These are phyloP conservation scores for Syncephalastrum monosporum DNA, from an alignment of 371 early-diverging fungal species.

Conservation along the genomic window DNA sequence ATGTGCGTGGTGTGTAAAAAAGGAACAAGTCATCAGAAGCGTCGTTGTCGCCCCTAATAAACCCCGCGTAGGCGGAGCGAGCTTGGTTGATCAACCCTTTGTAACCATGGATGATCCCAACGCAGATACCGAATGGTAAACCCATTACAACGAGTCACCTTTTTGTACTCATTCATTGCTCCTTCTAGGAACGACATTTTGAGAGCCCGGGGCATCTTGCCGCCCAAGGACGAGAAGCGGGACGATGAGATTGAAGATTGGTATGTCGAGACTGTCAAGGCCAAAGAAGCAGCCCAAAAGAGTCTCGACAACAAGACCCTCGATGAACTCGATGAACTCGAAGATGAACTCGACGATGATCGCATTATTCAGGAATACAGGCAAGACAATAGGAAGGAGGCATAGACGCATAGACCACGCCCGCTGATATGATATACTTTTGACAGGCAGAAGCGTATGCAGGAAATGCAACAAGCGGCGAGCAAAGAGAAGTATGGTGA, in stretches of 20 bases:
- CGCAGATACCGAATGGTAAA: slow-evolving; percentile 76
- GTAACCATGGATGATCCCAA: slow-evolving; percentile 55
- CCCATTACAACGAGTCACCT: background rate
- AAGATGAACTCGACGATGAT: slow-evolving; percentile 84
- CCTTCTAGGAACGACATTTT: slow-evolving; percentile 81
- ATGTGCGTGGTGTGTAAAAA: no score
- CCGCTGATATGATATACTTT: background rate
- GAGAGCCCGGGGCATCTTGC: slow-evolving; percentile 88
- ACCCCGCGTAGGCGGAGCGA: no score
- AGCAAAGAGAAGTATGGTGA: slow-evolving; percentile 76
- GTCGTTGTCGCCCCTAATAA: no score
- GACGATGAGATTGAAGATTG: slow-evolving; percentile 79
- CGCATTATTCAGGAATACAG: slow-evolving; percentile 77
- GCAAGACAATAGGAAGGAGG: slow-evolving; percentile 21
- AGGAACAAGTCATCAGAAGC: no score
- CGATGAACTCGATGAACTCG: slow-evolving; percentile 91
- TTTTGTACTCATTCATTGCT: background rate
- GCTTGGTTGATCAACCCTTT: no score
- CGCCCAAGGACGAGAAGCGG: slow-evolving; percentile 69
- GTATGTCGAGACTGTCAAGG: slow-evolving; percentile 72
- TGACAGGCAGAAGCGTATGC: slow-evolving; percentile 68
- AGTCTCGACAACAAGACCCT: slow-evolving; percentile 66
- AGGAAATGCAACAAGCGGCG: slow-evolving; percentile 68
- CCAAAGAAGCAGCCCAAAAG: slow-evolving; percentile 60
- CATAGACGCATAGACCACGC: background rate